Evolutionary conservation across 768 basidiomycete genomes (phyloP).

Genomic region (Lentinula boryana): DNA sequence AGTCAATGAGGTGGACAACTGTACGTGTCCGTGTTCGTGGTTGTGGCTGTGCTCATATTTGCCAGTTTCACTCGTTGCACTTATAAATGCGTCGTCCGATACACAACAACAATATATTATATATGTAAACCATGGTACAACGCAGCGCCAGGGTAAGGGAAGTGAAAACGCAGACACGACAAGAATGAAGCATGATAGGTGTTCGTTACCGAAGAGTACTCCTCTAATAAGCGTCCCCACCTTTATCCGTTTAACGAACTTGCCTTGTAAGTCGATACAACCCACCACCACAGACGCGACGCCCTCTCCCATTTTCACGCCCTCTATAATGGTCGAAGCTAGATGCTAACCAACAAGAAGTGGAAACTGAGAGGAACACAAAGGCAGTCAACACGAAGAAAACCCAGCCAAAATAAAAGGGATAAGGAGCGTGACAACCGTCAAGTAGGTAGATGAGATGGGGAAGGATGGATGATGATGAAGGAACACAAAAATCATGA

Average conservation of each 20-base stretch:
- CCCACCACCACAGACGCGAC: conserved; percentile 32
- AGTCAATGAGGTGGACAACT: conserved; percentile 15
- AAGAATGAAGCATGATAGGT: neutral
- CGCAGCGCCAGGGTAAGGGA: conserved; percentile 1
- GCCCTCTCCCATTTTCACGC: conserved; percentile 73
- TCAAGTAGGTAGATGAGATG: conserved; percentile 12
- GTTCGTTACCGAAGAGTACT: neutral
- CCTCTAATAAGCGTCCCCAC: neutral
- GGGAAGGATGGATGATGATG: conserved; percentile 11
- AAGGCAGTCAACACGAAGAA: conserved; percentile 22
- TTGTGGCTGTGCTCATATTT: neutral
- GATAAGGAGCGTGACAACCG: conserved; percentile 13
- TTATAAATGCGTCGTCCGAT: neutral
- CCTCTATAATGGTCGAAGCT: conserved; percentile 33
- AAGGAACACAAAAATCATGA: conserved; percentile 8
- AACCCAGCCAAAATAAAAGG: conserved; percentile 15
- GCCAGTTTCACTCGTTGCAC: neutral
- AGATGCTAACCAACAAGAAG: conserved; percentile 33
- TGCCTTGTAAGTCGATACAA: neutral
- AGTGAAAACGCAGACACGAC: neutral
- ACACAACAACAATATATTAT: neutral
- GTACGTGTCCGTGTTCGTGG: conserved; percentile 25
- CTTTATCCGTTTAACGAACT: neutral
- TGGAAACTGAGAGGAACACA: conserved; percentile 66
- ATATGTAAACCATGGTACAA: neutral